Conservation (phyloP, 2,329 filamentous ascomycete species). For the Colletotrichum tamarilloi region DNA sequence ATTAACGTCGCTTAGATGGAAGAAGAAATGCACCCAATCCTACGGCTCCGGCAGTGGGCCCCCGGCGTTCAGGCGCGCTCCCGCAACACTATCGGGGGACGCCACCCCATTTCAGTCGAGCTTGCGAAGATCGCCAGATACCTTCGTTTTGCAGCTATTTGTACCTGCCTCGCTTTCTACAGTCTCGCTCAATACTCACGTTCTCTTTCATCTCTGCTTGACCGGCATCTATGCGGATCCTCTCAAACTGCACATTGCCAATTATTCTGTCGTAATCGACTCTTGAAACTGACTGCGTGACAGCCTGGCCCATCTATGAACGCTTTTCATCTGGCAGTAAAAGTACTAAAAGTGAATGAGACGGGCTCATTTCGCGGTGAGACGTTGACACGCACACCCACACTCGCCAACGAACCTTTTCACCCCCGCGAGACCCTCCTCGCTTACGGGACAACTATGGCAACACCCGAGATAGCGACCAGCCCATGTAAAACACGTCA, state of each 20-base stretch:
- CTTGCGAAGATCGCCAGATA: constrained; percentile 19
- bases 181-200: too few species aligned
- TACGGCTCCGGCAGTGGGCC: background rate
- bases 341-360: background rate
- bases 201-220: background rate
- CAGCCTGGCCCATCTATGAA: background rate
- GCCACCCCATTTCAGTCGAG: constrained; percentile 11
- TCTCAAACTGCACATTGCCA: background rate
- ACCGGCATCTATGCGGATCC: background rate
- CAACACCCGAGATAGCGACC: background rate
- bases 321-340: background rate
- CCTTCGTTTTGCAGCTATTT: background rate
- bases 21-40: constrained; percentile 12
- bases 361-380: background rate
- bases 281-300: background rate
- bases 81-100: background rate
- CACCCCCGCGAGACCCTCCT: background rate
- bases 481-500: constrained; percentile 11
- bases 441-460: background rate
- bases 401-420: background rate
- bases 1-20: background rate
- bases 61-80: background rate
- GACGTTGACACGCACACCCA: background rate
- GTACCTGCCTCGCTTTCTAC: background rate
- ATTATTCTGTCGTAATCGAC: background rate